Evolutionary conservation across 441 rosid genomes (phyloP), one percentile per base, ranked within the genome.

Genomic region (Adansonia madagascariensis): DNA sequence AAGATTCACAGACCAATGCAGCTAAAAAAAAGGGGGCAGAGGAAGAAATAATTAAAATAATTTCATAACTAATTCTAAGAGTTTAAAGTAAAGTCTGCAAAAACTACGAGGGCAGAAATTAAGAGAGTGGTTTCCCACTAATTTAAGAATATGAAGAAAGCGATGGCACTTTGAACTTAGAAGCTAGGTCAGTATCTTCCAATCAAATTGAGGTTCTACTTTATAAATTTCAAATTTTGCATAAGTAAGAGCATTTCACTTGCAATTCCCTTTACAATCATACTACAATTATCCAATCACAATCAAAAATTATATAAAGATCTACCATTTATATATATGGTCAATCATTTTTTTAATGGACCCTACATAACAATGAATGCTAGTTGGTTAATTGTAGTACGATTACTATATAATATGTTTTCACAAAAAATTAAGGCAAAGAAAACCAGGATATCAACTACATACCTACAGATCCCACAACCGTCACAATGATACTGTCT

Each of bases 391-490:
- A 31, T 31, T 31, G 39, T 31, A 31, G 39, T 31, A 31, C 35
- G 39, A 31, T 31, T 31, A 3, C 39, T 31, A 31, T 31, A 31
- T 31, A 31, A 31, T 31, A 31, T 31, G 39, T 31, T 31, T 31
- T 4, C 39, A 12, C 52, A n/a, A 20, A 68, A 68, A 8, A 8
- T 39, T 17, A 76, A 24, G 22, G 47, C 18, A 0, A 53, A 52
- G 78, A 41, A 56, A 74, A 53, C 20, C 75, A 62, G 14, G 35
- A 24, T 4, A 18, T 24, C 18, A 74, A 63, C 44, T 78, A 22
- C 61, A 77, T 83, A 94, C 98, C 97, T 92, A 92, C 99, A 93
- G 72, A 95, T 93, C 76, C 98, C 99, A 83, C 99, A 95, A 14
- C 96, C 94, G 22, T 82, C 84, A 56, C 99, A 95, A 79, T 95